These are phyloP conservation scores for Parietichytrium sp. DNA, from an alignment of 108 stramenopile genomes.

Conservation along the genomic window DNA sequence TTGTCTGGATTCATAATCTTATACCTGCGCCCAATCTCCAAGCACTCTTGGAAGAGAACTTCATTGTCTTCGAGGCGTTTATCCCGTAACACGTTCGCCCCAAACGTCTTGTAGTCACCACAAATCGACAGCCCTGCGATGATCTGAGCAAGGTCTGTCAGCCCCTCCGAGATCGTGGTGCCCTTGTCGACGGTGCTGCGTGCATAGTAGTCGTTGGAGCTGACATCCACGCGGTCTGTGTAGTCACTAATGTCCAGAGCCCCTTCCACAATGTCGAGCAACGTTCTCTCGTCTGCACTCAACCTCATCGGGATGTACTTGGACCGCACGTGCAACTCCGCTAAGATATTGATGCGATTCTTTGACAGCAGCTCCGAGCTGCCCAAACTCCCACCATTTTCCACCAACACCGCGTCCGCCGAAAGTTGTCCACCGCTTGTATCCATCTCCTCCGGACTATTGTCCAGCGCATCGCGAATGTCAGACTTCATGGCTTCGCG, in stretches of 20 bases:
- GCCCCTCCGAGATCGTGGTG: background rate
- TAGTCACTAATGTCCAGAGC: slow-evolving; percentile 45
- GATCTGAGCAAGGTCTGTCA: slow-evolving; percentile 27
- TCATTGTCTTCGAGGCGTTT: slow-evolving; percentile 60
- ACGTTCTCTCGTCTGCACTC: slow-evolving; percentile 25
- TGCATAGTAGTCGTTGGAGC: slow-evolving; percentile 39
- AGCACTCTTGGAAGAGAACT: slow-evolving; percentile 57
- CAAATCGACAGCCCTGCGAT: slow-evolving; percentile 4
- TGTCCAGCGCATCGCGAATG: slow-evolving; percentile 18
- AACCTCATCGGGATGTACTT: slow-evolving; percentile 42
- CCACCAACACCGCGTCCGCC: background rate
- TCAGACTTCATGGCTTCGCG: slow-evolving; percentile 34
- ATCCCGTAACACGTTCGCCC: slow-evolving; percentile 35
- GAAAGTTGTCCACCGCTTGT: background rate
- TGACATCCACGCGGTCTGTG: slow-evolving; percentile 44
- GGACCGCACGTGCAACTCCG: background rate
- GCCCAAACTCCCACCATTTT: background rate
- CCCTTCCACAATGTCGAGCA: slow-evolving; percentile 26
- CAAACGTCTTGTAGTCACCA: background rate
- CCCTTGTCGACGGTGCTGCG: slow-evolving; percentile 37
- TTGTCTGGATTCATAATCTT: slow-evolving; percentile 78
- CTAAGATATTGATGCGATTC: slow-evolving; percentile 5
- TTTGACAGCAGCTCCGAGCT: background rate
- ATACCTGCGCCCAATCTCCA: slow-evolving; percentile 78
- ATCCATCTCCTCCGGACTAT: background rate